Percentiles rank a stretch among this genome's conserved stretches.
Conservation (phyloP, 2,329 filamentous ascomycete species). For the Colletotrichum echinochloae region DNA sequence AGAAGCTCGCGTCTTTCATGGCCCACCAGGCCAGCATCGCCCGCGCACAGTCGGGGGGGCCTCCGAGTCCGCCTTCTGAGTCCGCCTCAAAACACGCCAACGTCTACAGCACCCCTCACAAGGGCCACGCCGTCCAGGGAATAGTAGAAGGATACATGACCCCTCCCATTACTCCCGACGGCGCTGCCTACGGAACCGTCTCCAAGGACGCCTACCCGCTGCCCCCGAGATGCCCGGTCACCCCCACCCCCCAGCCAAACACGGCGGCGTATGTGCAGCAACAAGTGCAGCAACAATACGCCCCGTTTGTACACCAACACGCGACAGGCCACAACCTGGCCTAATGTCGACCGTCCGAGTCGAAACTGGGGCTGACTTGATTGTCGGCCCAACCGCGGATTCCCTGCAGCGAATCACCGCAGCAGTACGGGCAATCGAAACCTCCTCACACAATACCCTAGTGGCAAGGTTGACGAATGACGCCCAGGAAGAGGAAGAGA, state of each 20-base stretch:
- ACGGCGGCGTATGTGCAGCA: slow-evolving; percentile 51
- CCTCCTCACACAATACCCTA: slow-evolving; percentile 27
- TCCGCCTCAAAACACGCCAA: slow-evolving; percentile 65
- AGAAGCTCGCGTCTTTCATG: slow-evolving; percentile 69
- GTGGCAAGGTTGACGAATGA: slow-evolving; percentile 31
- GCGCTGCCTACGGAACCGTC: slow-evolving; percentile 64
- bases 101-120: slow-evolving; percentile 83
- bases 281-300: slow-evolving; percentile 58
- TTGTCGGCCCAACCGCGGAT: slow-evolving; percentile 19
- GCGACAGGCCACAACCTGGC: slow-evolving; percentile 49
- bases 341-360: slow-evolving; percentile 26
- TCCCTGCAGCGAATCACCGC: slow-evolving; percentile 32
- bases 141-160: slow-evolving; percentile 83
- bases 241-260: slow-evolving; percentile 67
- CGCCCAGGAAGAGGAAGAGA: slow-evolving; percentile 33
- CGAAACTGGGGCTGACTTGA: slow-evolving; percentile 6
- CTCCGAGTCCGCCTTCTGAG: slow-evolving; percentile 71
- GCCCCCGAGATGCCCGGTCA: slow-evolving; percentile 70
- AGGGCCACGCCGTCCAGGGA: slow-evolving; percentile 71
- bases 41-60: slow-evolving; percentile 60
- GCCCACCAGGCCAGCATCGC: slow-evolving; percentile 69
- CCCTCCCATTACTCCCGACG: slow-evolving; percentile 86
- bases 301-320: slow-evolving; percentile 58
- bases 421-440: slow-evolving; percentile 32
- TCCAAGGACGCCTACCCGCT: slow-evolving; percentile 61